Percentiles rank a stretch among this genome's conserved stretches.
phyloP scores from a whole-genome alignment of 441 rosid species.

The Gossypium armourianum region DNA sequence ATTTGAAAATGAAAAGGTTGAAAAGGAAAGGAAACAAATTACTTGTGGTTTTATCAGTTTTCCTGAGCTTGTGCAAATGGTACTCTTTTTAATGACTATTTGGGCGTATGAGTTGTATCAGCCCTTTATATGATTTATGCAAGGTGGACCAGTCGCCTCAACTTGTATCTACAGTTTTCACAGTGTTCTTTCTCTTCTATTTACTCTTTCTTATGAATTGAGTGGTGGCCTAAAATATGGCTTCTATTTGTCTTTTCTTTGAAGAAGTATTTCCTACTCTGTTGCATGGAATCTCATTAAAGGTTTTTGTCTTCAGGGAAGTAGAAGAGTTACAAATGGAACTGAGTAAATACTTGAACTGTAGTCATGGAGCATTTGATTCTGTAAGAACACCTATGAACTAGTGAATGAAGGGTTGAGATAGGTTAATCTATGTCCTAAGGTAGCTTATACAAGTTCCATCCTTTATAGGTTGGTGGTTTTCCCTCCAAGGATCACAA shows the following conservation, averaged over 20 bases:
- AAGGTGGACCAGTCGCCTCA: background rate
- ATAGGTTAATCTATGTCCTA: slow-evolving; percentile 13
- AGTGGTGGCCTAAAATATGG: background rate
- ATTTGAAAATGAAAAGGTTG: background rate
- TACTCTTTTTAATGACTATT: background rate
- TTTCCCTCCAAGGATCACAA: slow-evolving; percentile 30
- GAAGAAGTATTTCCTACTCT: slow-evolving; percentile 6
- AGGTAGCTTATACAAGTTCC: slow-evolving; percentile 19
- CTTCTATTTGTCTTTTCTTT: background rate
- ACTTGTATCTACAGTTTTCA: background rate
- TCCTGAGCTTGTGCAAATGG: background rate
- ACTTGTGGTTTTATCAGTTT: slow-evolving; percentile 1
- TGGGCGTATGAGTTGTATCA: background rate
- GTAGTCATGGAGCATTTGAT: slow-evolving; percentile 31
- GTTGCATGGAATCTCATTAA: slow-evolving; percentile 3
- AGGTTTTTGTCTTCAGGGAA: slow-evolving; percentile 45
- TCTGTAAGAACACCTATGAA: slow-evolving; percentile 39
- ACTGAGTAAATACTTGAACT: slow-evolving; percentile 35
- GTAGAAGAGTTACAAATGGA: slow-evolving; percentile 47
- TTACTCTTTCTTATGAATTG: background rate
- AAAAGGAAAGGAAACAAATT: background rate
- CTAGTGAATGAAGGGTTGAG: slow-evolving; percentile 13
- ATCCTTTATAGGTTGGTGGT: slow-evolving; percentile 38
- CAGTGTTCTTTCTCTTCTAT: background rate
- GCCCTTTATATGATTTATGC: background rate